Evolutionary conservation across 495 filamentous ascomycete genomes (phyloP).

Genomic region (Hypoxylon cercidicola): DNA sequence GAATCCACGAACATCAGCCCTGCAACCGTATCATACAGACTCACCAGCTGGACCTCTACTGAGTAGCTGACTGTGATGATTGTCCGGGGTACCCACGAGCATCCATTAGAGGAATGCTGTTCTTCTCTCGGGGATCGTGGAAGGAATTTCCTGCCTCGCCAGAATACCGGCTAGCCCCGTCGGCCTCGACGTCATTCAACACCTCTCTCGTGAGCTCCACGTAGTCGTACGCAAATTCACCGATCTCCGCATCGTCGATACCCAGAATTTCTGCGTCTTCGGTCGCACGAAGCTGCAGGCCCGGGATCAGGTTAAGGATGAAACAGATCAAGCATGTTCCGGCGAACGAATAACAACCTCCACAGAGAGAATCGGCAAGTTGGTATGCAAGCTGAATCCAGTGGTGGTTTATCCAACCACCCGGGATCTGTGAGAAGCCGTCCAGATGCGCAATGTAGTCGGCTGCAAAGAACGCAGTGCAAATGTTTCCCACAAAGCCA

Average conservation of each 20-base stretch:
- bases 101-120: conserved; percentile 50
- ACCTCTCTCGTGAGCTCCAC: conserved; percentile 92
- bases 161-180: conserved; percentile 53
- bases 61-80: conserved; percentile 25
- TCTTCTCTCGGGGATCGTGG: conserved; percentile 46
- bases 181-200: conserved; percentile 66
- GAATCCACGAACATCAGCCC: conserved; percentile 6
- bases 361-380: conserved; percentile 84
- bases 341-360: conserved; percentile 86
- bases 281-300: conserved; percentile 78
- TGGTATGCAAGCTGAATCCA: conserved; percentile 92
- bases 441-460: conserved; percentile 94
- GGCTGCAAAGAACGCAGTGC: conserved; percentile 92
- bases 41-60: neutral
- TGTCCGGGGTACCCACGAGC: conserved; percentile 38
- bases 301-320: conserved; percentile 86
- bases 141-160: conserved; percentile 39
- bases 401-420: conserved; percentile 91
- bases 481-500: conserved; percentile 87
- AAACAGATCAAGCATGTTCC: conserved; percentile 89
- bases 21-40: conserved; percentile 23
- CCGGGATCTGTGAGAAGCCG: conserved; percentile 72
- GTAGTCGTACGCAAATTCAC: conserved; percentile 98
- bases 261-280: conserved; percentile 91
- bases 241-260: conserved; percentile 95